phyloP scores from a whole-genome alignment of 2,329 filamentous ascomycete species.

The Colletotrichum aenigma region DNA sequence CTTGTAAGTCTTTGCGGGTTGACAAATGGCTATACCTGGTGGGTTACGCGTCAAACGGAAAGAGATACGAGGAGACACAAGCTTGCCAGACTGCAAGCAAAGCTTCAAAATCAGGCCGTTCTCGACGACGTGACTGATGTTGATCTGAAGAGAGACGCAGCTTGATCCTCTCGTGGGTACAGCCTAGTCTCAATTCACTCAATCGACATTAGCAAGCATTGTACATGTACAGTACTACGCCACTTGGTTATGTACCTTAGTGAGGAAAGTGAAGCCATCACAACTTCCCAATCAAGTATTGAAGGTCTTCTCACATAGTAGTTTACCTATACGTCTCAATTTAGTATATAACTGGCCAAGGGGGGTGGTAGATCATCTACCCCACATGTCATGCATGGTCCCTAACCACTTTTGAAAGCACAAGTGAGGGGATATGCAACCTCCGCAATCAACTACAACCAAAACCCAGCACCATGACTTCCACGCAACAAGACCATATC shows the following conservation, averaged over 20 bases:
- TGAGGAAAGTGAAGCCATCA: background rate
- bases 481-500: background rate
- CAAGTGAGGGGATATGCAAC: background rate
- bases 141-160: background rate
- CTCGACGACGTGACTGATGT: background rate
- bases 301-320: background rate
- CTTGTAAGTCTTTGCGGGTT: background rate
- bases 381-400: background rate
- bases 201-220: background rate
- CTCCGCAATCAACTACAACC: background rate
- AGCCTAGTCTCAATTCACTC: background rate
- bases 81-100: background rate
- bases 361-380: background rate
- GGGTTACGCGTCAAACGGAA: background rate
- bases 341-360: background rate
- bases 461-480: background rate
- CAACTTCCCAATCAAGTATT: background rate
- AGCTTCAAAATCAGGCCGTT: background rate
- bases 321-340: background rate
- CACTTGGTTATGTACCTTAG: background rate
- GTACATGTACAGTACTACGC: background rate
- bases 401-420: background rate
- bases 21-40: background rate
- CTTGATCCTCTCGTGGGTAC: background rate
- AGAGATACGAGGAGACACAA: background rate